phyloP scores from a whole-genome alignment of 768 basidiomycete species.

The Pisolithus sp. region DNA sequence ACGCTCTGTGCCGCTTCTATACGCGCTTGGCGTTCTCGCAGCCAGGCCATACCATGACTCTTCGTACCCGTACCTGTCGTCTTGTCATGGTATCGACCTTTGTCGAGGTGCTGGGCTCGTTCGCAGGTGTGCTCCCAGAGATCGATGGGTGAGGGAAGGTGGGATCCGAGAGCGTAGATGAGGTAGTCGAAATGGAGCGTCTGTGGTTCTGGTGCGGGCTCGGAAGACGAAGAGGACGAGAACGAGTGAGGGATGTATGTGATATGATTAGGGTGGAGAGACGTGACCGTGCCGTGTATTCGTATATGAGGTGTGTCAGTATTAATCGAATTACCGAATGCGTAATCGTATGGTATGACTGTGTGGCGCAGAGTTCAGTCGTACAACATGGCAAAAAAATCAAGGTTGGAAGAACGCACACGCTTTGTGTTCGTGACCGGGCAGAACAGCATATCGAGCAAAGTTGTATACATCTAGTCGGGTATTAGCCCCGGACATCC shows the following conservation, averaged over 20 bases:
- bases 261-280: conserved; percentile 34
- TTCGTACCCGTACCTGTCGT: conserved; percentile 38
- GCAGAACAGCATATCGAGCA: conserved; percentile 49
- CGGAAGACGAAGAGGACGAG: neutral
- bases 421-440: conserved; percentile 60
- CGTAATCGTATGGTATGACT: conserved; percentile 51
- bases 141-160: conserved; percentile 47
- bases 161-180: conserved; percentile 57
- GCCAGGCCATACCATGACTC: conserved; percentile 42
- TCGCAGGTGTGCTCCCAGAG: conserved; percentile 36
- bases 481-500: neutral
- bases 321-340: conserved; percentile 30
- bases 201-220: conserved; percentile 4
- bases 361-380: neutral
- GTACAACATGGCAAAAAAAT: neutral
- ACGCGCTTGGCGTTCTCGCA: conserved; percentile 42
- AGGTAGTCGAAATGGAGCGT: conserved; percentile 48
- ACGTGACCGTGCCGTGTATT: conserved; percentile 41
- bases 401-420: conserved; percentile 31
- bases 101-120: neutral
- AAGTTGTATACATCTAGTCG: conserved; percentile 49
- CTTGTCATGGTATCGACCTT: neutral
- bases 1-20: conserved; percentile 45
- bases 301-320: conserved; percentile 22
- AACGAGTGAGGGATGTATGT: conserved; percentile 15